phyloP scores from a whole-genome alignment of 441 rosid species.

The Gossypium aridum region DNA sequence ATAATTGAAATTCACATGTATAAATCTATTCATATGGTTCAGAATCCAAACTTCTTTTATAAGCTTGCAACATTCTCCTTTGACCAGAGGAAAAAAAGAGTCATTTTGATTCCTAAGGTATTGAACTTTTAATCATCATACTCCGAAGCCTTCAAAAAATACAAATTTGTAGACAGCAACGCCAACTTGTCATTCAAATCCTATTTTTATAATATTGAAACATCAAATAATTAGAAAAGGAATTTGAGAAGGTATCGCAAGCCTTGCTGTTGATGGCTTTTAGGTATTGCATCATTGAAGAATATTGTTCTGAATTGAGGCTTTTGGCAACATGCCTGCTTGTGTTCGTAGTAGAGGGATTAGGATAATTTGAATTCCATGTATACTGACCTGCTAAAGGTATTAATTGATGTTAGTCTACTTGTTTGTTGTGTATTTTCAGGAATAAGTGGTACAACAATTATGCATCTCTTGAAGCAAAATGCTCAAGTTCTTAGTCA shows the following conservation, averaged over 20 bases:
- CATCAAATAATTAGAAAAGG: not conserved
- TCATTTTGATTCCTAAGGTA: not conserved
- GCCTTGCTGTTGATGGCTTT: not conserved
- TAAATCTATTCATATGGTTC: not conserved
- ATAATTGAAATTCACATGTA: not conserved
- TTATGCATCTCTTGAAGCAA: too few relatives aligned
- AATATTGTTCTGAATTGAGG: not conserved
- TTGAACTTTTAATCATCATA: not conserved
- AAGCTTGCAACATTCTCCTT: not conserved
- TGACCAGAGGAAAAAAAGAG: not conserved
- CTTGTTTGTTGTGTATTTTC: not conserved
- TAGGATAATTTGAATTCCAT: too few relatives aligned
- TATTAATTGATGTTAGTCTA: too few relatives aligned
- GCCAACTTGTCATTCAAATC: not conserved
- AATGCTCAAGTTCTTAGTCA: too few relatives aligned
- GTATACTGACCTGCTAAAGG: too few relatives aligned
- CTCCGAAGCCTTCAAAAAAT: not conserved
- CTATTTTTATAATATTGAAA: not conserved
- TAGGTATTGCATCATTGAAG: constrained; percentile 1
- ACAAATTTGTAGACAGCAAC: not conserved
- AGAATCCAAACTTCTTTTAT: not conserved
- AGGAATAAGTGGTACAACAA: too few relatives aligned
- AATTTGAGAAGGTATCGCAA: not conserved
- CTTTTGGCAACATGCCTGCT: not conserved
- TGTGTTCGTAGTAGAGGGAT: not conserved